Evolutionary conservation across 495 filamentous ascomycete genomes (phyloP).

Genomic region (Massariosphaeria phaeospora): DNA sequence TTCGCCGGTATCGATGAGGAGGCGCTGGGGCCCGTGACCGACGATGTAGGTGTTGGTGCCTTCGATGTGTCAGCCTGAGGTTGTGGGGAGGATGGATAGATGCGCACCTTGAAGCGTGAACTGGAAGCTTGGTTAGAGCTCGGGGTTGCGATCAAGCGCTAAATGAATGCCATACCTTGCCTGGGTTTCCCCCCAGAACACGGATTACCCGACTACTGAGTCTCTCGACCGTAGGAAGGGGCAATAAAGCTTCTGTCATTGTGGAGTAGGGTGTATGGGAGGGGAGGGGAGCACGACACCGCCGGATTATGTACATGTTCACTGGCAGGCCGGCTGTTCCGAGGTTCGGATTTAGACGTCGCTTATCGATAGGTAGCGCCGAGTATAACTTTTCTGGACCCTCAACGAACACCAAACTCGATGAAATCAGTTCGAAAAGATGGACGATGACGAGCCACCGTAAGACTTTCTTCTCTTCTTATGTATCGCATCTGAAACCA

Average conservation of each 20-base stretch:
- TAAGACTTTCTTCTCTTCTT: constrained; percentile 10
- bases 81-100: too few species aligned
- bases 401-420: not conserved
- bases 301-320: constrained; percentile 25
- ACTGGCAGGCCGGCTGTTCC: constrained; percentile 1
- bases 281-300: constrained; percentile 19
- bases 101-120: constrained; percentile 41
- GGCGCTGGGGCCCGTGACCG: constrained; percentile 34
- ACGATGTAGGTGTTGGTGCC: constrained; percentile 46
- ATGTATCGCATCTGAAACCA: not conserved
- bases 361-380: constrained; percentile 30
- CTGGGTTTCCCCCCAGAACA: constrained; percentile 43
- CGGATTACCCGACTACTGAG: constrained; percentile 39
- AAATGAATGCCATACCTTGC: constrained; percentile 33
- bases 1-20: constrained; percentile 43
- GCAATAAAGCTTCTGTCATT: constrained; percentile 34
- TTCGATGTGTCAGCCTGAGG: constrained; percentile 7
- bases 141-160: not conserved
- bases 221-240: constrained; percentile 37
- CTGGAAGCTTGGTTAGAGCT: constrained; percentile 13
- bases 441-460: constrained; percentile 28
- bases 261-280: constrained; percentile 15
- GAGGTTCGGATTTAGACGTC: constrained; percentile 30
- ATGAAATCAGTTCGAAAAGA: not conserved
- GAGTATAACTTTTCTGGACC: constrained; percentile 4